Conservation (phyloP, 1,284 basidiomycete genomes). For the Boletellus deceptivus region DNA sequence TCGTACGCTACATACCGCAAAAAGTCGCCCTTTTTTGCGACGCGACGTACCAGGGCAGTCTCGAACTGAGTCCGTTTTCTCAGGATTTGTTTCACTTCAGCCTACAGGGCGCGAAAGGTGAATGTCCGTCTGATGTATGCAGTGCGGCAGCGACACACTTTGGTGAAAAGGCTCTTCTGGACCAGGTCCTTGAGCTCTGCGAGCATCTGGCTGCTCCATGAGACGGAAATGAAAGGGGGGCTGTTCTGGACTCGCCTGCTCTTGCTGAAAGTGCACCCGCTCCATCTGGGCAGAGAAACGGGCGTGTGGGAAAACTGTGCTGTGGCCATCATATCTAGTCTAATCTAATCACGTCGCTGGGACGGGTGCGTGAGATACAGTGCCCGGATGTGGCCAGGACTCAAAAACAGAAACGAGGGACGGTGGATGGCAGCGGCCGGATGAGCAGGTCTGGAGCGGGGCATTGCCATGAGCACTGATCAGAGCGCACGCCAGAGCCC, state of each 20-base stretch:
- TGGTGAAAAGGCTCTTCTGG: slow-evolving; percentile 83
- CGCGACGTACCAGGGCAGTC: slow-evolving; percentile 76
- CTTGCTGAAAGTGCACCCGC: slow-evolving; percentile 92
- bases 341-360: slow-evolving; percentile 16
- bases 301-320: not conserved
- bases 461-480: slow-evolving; percentile 10
- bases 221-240: slow-evolving; percentile 8
- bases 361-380: no score
- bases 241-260: slow-evolving; percentile 55
- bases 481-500: slow-evolving; percentile 5
- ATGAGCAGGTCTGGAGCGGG: slow-evolving; percentile 1
- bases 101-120: slow-evolving; percentile 12
- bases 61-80: slow-evolving; percentile 85
- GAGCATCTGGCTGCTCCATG: slow-evolving; percentile 65
- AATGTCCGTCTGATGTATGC: not conserved
- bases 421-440: no score
- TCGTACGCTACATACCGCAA: slow-evolving; percentile 92
- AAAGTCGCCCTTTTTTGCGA: slow-evolving; percentile 86
- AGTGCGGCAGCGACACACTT: slow-evolving; percentile 46
- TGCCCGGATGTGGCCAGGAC: no score
- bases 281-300: slow-evolving; percentile 59
- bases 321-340: not conserved
- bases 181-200: slow-evolving; percentile 93
- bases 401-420: not conserved
- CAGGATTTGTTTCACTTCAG: slow-evolving; percentile 82